These are phyloP conservation scores for Suillus spraguei DNA, from an alignment of 768 basidiomycete genomes.

Conservation along the genomic window DNA sequence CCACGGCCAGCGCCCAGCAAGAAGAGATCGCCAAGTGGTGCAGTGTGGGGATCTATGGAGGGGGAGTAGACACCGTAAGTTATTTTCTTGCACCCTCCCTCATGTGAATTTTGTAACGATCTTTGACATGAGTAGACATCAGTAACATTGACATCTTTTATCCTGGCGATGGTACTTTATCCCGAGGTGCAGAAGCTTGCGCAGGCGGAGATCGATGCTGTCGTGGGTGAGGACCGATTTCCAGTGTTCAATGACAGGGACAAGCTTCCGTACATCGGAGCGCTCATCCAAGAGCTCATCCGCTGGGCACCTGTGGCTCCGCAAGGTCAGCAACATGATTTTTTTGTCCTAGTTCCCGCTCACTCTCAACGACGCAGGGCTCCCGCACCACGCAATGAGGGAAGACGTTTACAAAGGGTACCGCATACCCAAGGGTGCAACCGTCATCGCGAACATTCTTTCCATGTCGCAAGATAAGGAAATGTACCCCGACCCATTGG, in stretches of 20 bases:
- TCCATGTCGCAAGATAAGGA: too few species aligned
- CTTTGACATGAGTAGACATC: not conserved
- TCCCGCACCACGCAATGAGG: too few species aligned
- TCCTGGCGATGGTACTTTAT: conserved; percentile 32
- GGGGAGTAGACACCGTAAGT: conserved; percentile 29
- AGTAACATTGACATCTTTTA: conserved; percentile 9
- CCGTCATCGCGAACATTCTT: too few species aligned
- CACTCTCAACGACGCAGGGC: too few species aligned
- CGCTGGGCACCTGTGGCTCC: conserved; percentile 24
- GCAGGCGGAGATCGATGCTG: conserved; percentile 27
- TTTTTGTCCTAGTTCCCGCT: too few species aligned
- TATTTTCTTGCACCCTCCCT: too few species aligned
- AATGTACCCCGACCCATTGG: too few species aligned
- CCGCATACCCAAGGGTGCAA: too few species aligned
- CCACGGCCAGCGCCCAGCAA: conserved; percentile 1
- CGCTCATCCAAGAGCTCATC: conserved; percentile 25
- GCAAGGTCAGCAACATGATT: not conserved
- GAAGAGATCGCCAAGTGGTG: conserved; percentile 23
- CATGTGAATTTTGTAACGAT: not conserved
- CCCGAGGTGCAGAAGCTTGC: conserved; percentile 30
- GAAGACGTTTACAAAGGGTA: too few species aligned
- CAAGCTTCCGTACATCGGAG: conserved; percentile 32
- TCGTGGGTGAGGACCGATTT: too few species aligned
- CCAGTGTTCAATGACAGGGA: conserved; percentile 24
- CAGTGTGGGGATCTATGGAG: conserved; percentile 18